phyloP scores from a whole-genome alignment of 2,329 filamentous ascomycete genomes.

The Epichloe gansuensis region DNA sequence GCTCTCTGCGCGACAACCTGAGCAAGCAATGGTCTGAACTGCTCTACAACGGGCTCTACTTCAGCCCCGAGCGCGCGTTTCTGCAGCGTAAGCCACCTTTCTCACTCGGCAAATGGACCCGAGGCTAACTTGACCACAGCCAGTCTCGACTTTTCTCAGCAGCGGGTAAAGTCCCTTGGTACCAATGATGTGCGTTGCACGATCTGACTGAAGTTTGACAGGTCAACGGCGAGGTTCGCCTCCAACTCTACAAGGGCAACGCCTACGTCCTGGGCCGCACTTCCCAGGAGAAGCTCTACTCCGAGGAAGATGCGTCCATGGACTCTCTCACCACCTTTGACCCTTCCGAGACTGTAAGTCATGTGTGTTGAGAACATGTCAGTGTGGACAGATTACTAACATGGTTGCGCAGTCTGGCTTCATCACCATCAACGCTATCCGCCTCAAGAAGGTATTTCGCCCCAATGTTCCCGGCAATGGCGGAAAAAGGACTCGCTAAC shows the following conservation, averaged over 20 bases:
- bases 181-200: neutral
- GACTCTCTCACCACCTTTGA: conserved; percentile 31
- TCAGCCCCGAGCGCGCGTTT: conserved; percentile 3
- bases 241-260: conserved; percentile 19
- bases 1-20: conserved; percentile 2
- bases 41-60: conserved; percentile 4
- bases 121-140: neutral
- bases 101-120: neutral
- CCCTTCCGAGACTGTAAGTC: conserved; percentile 23
- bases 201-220: neutral
- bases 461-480: neutral
- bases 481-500: neutral
- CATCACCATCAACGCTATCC: conserved; percentile 55
- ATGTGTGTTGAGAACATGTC: neutral
- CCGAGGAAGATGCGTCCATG: conserved; percentile 34
- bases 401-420: conserved; percentile 25
- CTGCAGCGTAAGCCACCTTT: neutral
- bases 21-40: conserved; percentile 1
- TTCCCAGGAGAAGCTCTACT: conserved; percentile 32
- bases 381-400: neutral
- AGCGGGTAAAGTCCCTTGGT: neutral
- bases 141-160: conserved; percentile 3
- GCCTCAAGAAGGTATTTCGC: conserved; percentile 32
- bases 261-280: conserved; percentile 30
- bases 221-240: conserved; percentile 24